A percentile compares a stretch with the other conserved stretches of the same genome.
These are phyloP conservation scores for Rhypophila decipiens DNA, from an alignment of 495 filamentous ascomycete genomes.

Conservation along the genomic window DNA sequence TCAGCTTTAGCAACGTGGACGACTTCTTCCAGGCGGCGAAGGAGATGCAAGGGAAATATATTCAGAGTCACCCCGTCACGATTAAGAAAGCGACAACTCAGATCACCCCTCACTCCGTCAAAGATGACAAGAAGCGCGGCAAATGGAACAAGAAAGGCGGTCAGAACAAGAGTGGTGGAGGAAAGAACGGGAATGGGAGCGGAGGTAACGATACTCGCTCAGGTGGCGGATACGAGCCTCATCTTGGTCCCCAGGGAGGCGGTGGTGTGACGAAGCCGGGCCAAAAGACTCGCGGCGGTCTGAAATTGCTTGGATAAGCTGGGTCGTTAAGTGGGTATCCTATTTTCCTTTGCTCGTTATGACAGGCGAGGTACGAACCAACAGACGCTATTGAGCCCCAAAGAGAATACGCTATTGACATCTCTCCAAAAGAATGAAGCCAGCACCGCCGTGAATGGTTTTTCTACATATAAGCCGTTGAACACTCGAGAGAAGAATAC, in stretches of 20 bases:
- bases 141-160: not conserved
- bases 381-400: no score
- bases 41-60: slow-evolving; percentile 99
- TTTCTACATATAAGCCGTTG: no score
- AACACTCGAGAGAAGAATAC: no score
- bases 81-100: slow-evolving; percentile 85
- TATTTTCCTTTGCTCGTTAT: not conserved
- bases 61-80: slow-evolving; percentile 88
- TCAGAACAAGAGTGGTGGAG: slow-evolving; percentile 24
- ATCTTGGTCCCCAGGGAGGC: slow-evolving; percentile 42
- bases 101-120: slow-evolving; percentile 59
- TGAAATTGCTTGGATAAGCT: slow-evolving; percentile 66
- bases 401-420: no score
- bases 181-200: slow-evolving; percentile 24
- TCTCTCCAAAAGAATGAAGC: no score
- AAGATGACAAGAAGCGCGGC: slow-evolving; percentile 25
- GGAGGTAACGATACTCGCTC: slow-evolving; percentile 18
- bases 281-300: slow-evolving; percentile 70
- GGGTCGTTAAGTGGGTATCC: not conserved
- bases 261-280: slow-evolving; percentile 72
- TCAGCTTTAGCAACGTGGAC: slow-evolving; percentile 90
- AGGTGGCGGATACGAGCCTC: slow-evolving; percentile 31
- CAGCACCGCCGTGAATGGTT: no score
- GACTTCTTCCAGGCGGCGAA: slow-evolving; percentile 91
- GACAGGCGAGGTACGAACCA: no score